Evolutionary conservation across 805 yeast genomes (phyloP).

Genomic region (Diddensiella santjacobensis): DNA sequence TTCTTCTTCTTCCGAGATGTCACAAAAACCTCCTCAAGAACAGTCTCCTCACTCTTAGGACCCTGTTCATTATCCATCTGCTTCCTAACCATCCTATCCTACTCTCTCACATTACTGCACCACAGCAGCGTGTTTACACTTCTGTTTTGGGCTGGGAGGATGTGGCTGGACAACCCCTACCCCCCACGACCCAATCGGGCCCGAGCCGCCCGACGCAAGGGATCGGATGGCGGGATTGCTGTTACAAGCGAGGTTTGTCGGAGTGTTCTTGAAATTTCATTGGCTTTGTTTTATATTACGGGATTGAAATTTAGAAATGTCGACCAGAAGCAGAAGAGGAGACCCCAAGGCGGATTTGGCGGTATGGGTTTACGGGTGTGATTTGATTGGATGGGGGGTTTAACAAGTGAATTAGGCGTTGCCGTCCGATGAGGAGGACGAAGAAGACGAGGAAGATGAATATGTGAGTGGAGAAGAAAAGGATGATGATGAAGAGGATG

Average conservation of each 20-base stretch:
- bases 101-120: too few relatives aligned
- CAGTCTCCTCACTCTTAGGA: slow-evolving; percentile 6
- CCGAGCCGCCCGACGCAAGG: not conserved
- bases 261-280: too few relatives aligned
- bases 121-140: too few relatives aligned
- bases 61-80: too few relatives aligned
- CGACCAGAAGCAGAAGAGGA: slow-evolving; percentile 16
- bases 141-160: too few relatives aligned
- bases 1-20: slow-evolving; percentile 21
- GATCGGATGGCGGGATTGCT: not conserved
- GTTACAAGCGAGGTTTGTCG: not conserved
- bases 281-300: too few relatives aligned
- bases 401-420: slow-evolving; percentile 10
- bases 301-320: too few relatives aligned
- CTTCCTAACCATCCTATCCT: too few relatives aligned
- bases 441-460: slow-evolving; percentile 17
- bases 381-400: not conserved
- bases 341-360: slow-evolving; percentile 18
- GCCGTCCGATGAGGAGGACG: slow-evolving; percentile 20
- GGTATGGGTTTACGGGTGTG: slow-evolving; percentile 4
- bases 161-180: not conserved
- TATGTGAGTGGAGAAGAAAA: slow-evolving; percentile 13
- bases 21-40: slow-evolving; percentile 20
- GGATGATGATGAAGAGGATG: slow-evolving; percentile 13
- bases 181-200: too few relatives aligned